These are phyloP conservation scores for Nicotiana sylvestris DNA, from an alignment of 257 asterid genomes.

Conservation along the genomic window DNA sequence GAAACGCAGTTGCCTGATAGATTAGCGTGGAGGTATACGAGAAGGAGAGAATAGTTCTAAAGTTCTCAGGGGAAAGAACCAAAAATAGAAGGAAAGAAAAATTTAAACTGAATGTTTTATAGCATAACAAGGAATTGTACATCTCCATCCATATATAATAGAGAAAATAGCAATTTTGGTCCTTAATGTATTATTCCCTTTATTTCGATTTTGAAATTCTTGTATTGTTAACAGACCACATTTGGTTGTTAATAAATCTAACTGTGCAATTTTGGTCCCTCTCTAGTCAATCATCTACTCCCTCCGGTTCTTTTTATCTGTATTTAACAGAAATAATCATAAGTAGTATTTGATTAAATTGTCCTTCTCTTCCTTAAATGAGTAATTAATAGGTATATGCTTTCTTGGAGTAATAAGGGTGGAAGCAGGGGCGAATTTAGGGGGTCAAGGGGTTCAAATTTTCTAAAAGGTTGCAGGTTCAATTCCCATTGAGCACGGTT, in stretches of 20 bases:
- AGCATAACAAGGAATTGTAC: not conserved
- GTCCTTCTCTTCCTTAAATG: not conserved
- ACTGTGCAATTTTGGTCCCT: not conserved
- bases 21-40: not conserved
- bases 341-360: not conserved
- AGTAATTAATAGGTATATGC: not conserved
- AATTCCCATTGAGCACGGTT: too few species aligned
- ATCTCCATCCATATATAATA: constrained; percentile 4
- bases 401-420: not conserved
- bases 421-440: too few species aligned
- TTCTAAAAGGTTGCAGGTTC: too few species aligned
- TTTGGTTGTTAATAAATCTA: constrained; percentile 4
- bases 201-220: not conserved
- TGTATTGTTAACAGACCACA: not conserved
- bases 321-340: not conserved
- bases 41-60: not conserved
- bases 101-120: not conserved
- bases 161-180: not conserved
- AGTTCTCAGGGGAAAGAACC: not conserved
- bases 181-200: not conserved
- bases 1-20: not conserved
- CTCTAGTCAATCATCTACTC: not conserved
- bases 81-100: not conserved
- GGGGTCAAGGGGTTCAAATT: too few species aligned
- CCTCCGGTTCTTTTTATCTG: not conserved